These are phyloP conservation scores for Diutina siamensis DNA, from an alignment of 1,139 yeast genomes.

Conservation along the genomic window DNA sequence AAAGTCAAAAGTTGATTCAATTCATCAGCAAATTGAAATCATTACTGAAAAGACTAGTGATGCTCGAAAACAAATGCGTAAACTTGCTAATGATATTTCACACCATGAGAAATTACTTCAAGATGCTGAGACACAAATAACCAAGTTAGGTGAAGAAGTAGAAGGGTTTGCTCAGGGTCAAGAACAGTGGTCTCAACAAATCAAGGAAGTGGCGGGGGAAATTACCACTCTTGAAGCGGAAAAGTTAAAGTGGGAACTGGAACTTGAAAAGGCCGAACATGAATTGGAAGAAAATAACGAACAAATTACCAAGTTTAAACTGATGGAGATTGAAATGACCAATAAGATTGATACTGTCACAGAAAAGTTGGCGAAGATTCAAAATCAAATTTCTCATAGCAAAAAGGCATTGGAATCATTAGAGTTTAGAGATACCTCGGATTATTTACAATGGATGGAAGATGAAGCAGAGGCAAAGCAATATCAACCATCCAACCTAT, in stretches of 20 bases:
- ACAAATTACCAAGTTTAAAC: slow-evolving; percentile 48
- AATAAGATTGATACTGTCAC: slow-evolving; percentile 53
- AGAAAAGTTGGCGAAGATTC: slow-evolving; percentile 29
- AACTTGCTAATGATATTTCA: slow-evolving; percentile 54
- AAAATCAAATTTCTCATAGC: slow-evolving; percentile 25
- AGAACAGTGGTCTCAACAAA: slow-evolving; percentile 17
- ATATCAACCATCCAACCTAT: slow-evolving; percentile 26
- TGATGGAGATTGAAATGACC: slow-evolving; percentile 59
- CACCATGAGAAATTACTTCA: slow-evolving; percentile 39
- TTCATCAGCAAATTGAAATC: slow-evolving; percentile 56
- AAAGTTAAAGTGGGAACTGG: slow-evolving; percentile 18
- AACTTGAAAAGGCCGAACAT: slow-evolving; percentile 27
- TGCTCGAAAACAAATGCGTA: slow-evolving; percentile 49
- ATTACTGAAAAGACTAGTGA: slow-evolving; percentile 47
- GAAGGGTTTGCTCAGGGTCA: neutral
- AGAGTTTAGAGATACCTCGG: slow-evolving; percentile 40
- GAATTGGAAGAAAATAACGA: slow-evolving; percentile 40
- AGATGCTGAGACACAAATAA: slow-evolving; percentile 28
- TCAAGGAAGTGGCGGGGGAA: slow-evolving; percentile 16
- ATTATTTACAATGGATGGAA: slow-evolving; percentile 39
- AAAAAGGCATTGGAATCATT: slow-evolving; percentile 27
- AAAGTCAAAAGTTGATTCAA: slow-evolving; percentile 70
- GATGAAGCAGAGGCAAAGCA: slow-evolving; percentile 23
- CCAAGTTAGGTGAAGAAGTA: slow-evolving; percentile 7
- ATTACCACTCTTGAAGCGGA: slow-evolving; percentile 24